Base-by-base conservation (phyloP, 352 stramenopile species). In the Globisporangium splendens region DNA sequence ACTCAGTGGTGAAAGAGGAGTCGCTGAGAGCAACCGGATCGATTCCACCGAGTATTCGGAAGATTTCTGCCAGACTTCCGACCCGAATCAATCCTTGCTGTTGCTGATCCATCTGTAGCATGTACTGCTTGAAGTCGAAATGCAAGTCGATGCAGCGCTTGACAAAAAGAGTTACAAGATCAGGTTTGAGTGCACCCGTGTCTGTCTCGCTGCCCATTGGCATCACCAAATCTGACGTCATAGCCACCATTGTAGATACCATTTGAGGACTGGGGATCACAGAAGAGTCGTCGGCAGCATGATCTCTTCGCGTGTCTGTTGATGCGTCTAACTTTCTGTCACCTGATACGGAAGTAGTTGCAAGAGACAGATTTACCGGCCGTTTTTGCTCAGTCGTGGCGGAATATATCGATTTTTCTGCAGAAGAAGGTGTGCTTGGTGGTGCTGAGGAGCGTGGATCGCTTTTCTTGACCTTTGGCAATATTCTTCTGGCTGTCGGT, bases 161-260 rank as follows among this genome's bases (percentile, higher is more conserved):
- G n/a, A 63, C 59, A 20, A 80, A 54, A 28, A 65, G 13, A 24
- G 63, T 53, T 8, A 75, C 39, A 21, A 72, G 28, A 28, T n/a
- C 51, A 48, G 58, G 39, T 18, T 62, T 24, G 13, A 33, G 11
- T 8, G 56, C 51, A 17, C 41, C 31, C 2, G 55, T 46, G 8
- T 77, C 59, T n/a, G 69, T 77, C n/a, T 57, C 24, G 11, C 51
- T 80, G 8, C 48, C 63, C 50, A 75, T 42, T n/a, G 66, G 69
- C 15, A 42, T 48, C 21, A 60, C 63, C 31, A 46, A 10, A 8
- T 41, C 35, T 18, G 55, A 46, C 2, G 48, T 24, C 49, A 53
- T 46, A 17, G 24, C 33, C 47, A 21, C 54, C 47, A 47, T 17
- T 44, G 12, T 17, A 51, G 46, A 60, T 39, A 43, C 43, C 35